Evolutionary conservation across 2,329 filamentous ascomycete genomes (phyloP), one percentile per base, ranked within the genome.

Genomic region (Pyrenophora tritici-repentis): DNA sequence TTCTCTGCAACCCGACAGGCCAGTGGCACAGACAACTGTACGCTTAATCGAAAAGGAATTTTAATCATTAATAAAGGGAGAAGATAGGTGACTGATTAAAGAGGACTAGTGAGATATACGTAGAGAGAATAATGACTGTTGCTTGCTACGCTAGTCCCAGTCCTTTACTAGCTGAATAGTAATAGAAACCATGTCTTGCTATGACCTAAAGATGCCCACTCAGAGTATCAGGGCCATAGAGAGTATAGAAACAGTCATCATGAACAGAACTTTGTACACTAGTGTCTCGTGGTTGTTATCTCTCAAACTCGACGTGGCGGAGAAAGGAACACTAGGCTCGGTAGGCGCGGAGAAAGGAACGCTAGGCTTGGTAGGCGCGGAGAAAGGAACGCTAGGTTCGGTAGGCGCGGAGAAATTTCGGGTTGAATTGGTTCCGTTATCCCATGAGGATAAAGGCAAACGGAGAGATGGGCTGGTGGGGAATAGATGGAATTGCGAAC

Each of bases 351-450:
- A 54, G 29, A 48, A 43, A 37, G 43, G 39, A 42, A 50, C 18
- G 3, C 24, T 42, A 31, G 42, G 47, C 26, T 43, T 17, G 16
- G 43, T 48, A 29, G 50, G 50, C 35, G 39, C 17, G 16, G 34
- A 53, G 26, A 48, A 42, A 37, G n/a, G 39, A 42, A 50, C 20
- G 3, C 26, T 42, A 31, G 42, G 47, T 18, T 43, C 16, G 16
- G 43, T 48, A 29, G 50, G 50, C 35, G 39, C 18, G 17, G 34
- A 54, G 29, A 48, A 43, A 37, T 45, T 56, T 26, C 31, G 31
- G 7, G 31, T 56, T 13, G 32, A 22, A 48, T 56, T 46, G 2
- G 42, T 56, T 43, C 43, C 12, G 40, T 56, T 56, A 24, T 45
- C n/a, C 50, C 14, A 54, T 33, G 35, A 40, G 13, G 40, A 50